Conservation (phyloP, 768 basidiomycete species). For the Tylopilus sp. region DNA sequence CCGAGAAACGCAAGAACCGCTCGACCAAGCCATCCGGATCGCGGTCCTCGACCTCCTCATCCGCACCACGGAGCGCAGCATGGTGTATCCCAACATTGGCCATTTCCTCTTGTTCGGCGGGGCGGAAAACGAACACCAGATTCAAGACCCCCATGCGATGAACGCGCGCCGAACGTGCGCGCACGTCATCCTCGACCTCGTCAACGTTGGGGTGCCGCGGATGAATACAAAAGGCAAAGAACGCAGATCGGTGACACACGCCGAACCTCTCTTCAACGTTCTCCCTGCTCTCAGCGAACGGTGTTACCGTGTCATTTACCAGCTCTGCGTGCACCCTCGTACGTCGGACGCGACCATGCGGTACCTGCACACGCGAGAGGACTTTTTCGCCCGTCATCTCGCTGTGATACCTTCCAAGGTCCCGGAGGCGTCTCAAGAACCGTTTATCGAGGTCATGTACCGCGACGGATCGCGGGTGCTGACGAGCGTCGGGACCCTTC, state of each 20-base stretch:
- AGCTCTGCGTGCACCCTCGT: constrained; percentile 82
- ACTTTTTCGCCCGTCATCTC: constrained; percentile 89
- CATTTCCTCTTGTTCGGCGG: constrained; percentile 85
- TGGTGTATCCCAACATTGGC: constrained; percentile 75
- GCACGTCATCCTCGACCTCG: constrained; percentile 75
- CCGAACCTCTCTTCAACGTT: constrained; percentile 54
- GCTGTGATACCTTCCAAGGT: constrained; percentile 65
- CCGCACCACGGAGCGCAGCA: constrained; percentile 60
- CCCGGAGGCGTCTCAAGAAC: constrained; percentile 47
- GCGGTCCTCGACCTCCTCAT: constrained; percentile 81
- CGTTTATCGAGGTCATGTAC: constrained; percentile 59
- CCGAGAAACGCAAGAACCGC: constrained; percentile 39
- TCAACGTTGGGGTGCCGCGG: constrained; percentile 69
- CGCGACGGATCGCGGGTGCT: constrained; percentile 65
- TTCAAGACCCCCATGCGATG: constrained; percentile 77
- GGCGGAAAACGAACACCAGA: constrained; percentile 53
- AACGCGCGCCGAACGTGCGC: constrained; percentile 68
- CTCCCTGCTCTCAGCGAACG: constrained; percentile 82
- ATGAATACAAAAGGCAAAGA: constrained; percentile 44
- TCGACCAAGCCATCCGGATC: constrained; percentile 68
- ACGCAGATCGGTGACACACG: constrained; percentile 26
- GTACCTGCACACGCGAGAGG: constrained; percentile 82
- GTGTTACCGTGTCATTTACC: constrained; percentile 77
- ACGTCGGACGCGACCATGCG: constrained; percentile 81
- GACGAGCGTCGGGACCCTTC: constrained; percentile 65